Evolutionary conservation across 148 eudicot species (phyloP).

Genomic region (Heliosperma pusillum): DNA sequence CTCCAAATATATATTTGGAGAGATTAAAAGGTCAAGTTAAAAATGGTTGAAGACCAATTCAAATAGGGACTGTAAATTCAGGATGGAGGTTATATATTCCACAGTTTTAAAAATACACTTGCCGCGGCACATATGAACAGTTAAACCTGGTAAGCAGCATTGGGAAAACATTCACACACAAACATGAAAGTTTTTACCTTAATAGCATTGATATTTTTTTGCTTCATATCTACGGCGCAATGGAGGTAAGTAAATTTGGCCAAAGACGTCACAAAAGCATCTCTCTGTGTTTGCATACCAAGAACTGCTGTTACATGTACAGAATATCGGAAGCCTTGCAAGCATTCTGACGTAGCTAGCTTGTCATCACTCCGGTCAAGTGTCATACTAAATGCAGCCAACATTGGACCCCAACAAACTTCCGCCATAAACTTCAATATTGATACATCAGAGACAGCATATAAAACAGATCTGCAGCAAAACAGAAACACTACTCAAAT

Average conservation of each 20-base stretch:
- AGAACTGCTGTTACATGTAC: conserved; percentile 90
- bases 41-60: neutral
- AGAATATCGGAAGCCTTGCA: conserved; percentile 89
- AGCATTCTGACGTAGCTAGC: conserved; percentile 75
- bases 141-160: neutral
- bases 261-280: conserved; percentile 93
- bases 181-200: conserved; percentile 44
- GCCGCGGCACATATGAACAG: neutral
- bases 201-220: conserved; percentile 92
- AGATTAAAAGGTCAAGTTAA: neutral
- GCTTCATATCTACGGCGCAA: conserved; percentile 95
- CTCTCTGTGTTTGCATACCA: conserved; percentile 97
- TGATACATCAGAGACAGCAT: conserved; percentile 72
- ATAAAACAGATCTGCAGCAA: conserved; percentile 64
- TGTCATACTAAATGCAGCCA: conserved; percentile 97
- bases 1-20: neutral
- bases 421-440: conserved; percentile 97
- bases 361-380: conserved; percentile 96
- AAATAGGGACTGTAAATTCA: neutral
- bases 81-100: neutral
- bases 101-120: neutral
- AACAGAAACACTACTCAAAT: neutral
- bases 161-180: neutral
- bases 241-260: conserved; percentile 95
- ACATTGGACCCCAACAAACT: conserved; percentile 99